A percentile compares a stretch with the other conserved stretches of the same genome.
phyloP scores from a whole-genome alignment of 306 rosid genomes.

The Prunus padus region DNA sequence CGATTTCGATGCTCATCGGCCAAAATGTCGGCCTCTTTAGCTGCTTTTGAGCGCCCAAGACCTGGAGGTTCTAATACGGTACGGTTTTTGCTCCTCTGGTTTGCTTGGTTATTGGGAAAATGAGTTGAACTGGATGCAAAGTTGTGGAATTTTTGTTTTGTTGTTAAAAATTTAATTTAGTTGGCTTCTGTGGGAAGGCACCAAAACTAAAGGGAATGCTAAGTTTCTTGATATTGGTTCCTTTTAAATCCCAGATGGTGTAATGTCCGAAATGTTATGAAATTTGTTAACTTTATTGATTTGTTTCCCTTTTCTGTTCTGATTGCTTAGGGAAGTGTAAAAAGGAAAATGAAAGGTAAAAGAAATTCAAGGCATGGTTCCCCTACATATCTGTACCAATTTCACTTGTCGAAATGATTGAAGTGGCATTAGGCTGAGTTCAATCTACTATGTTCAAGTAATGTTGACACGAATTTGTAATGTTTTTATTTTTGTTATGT shows the following conservation, averaged over 20 bases:
- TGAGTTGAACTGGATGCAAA: slow-evolving; percentile 8
- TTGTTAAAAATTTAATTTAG: not conserved
- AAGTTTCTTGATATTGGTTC: not conserved
- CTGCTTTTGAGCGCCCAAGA: slow-evolving; percentile 86
- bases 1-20: slow-evolving; percentile 40
- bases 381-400: not conserved
- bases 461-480: not conserved
- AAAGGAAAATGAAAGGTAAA: not conserved
- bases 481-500: not conserved
- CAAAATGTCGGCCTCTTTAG: slow-evolving; percentile 86
- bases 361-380: not conserved
- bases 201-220: not conserved
- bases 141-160: not conserved
- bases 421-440: not conserved
- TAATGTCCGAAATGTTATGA: not conserved
- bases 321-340: slow-evolving; percentile 3
- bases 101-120: slow-evolving; percentile 33
- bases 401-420: slow-evolving; percentile 1
- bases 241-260: not conserved
- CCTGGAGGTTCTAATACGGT: slow-evolving; percentile 79
- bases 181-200: not conserved
- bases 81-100: slow-evolving; percentile 20
- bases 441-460: not conserved
- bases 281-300: not conserved
- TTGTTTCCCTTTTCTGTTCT: not conserved